Percentiles rank a stretch among this genome's conserved stretches.
Conservation (phyloP, 169 alveolate species). For the Plasmodium cynomolgi region DNA sequence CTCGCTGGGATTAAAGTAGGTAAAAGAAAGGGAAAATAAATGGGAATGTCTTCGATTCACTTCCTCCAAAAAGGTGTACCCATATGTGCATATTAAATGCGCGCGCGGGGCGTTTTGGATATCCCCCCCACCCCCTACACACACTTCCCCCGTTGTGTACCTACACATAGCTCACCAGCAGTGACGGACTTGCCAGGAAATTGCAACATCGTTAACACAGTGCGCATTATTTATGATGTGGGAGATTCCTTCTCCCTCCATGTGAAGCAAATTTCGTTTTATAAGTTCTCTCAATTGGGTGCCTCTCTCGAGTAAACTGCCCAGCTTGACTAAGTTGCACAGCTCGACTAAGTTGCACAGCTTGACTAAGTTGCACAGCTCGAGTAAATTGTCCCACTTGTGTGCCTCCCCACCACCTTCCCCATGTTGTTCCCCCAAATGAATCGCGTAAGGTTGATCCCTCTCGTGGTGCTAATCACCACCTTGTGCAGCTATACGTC, state of each 20-base stretch:
- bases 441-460: slow-evolving; percentile 29
- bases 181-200: background rate
- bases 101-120: background rate
- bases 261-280: background rate
- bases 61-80: background rate
- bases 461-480: slow-evolving; percentile 24
- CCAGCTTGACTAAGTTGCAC: background rate
- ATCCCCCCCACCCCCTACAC: background rate
- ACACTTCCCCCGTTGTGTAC: background rate
- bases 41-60: background rate
- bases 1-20: background rate
- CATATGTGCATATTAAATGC: background rate
- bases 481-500: slow-evolving; percentile 6
- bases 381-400: background rate
- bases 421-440: slow-evolving; percentile 20
- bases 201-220: background rate
- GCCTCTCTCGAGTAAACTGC: background rate
- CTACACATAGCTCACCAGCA: background rate
- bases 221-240: background rate
- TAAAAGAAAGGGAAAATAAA: background rate
- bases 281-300: background rate
- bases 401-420: background rate
- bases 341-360: background rate
- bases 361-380: background rate
- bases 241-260: background rate